Conservation (phyloP, 2,329 filamentous ascomycete genomes). For the Tolypocladium paradoxum region DNA sequence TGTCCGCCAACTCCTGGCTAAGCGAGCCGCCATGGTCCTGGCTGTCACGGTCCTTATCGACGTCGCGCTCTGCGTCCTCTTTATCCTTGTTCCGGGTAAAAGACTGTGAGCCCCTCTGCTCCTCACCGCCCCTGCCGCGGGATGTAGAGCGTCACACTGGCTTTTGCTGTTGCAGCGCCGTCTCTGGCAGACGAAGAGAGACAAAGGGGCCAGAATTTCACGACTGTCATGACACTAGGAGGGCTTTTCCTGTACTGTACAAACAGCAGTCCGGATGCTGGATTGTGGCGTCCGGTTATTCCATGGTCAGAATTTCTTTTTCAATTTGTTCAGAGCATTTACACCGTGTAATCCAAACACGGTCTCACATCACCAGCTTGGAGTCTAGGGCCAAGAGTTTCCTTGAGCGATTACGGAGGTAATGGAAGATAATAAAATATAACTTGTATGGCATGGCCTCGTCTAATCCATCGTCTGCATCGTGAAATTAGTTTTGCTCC, state of each 20-base stretch:
- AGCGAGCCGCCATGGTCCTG: slow-evolving; percentile 73
- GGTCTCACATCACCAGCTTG: neutral
- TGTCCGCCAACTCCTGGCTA: slow-evolving; percentile 73
- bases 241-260: slow-evolving; percentile 1
- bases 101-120: slow-evolving; percentile 41
- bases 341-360: neutral
- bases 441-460: slow-evolving; percentile 12
- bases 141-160: slow-evolving; percentile 2
- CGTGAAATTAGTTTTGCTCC: slow-evolving; percentile 12
- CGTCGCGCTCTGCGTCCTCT: slow-evolving; percentile 74
- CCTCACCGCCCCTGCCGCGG: neutral
- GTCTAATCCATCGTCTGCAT: slow-evolving; percentile 17
- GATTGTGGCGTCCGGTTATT: slow-evolving; percentile 1
- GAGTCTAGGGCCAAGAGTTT: neutral
- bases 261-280: slow-evolving; percentile 1
- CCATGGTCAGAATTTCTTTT: neutral
- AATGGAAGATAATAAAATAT: slow-evolving; percentile 1
- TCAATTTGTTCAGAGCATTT: neutral
- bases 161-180: neutral
- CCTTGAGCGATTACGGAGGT: neutral
- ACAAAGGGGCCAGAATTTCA: neutral
- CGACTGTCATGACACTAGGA: slow-evolving; percentile 3
- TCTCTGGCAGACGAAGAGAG: slow-evolving; percentile 2
- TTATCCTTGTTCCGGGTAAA: slow-evolving; percentile 90
- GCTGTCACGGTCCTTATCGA: slow-evolving; percentile 66